Evolutionary conservation across 2,329 filamentous ascomycete species (phyloP), one percentile per base, ranked within the genome.

Genomic region (Ophiostoma tasmaniense): DNA sequence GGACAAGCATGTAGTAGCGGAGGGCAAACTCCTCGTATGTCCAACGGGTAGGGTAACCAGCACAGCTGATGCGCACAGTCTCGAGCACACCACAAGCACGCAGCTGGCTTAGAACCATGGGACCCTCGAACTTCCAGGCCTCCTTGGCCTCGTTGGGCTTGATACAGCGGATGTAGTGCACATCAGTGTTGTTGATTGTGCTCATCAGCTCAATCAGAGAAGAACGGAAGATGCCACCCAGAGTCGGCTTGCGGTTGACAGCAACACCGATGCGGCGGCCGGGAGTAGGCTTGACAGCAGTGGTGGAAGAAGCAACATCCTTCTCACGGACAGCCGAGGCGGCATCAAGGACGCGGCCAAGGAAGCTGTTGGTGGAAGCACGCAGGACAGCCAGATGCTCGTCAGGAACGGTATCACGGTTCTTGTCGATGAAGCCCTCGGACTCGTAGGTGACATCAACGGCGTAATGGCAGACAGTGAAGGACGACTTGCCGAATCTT

Each of bases 381-480:
- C 88, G 90, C 73, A 99, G 85, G 50, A 99, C 90, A 70, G 95
- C 93, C 89, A 99, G 91, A 77, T 98, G 95, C 81, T 99, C 95
- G 76, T 99, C 95, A 6, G 95, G 95, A 64, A 99, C 95, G 25
- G 96, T 99, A 79, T 99, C 95, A 78, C 95, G 89, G 80, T 99
- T 99, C 86, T 99, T 99, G 79, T 99, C 96, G 75, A 99, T 97
- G 80, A 99, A 99, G 64, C 95, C 95, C 75, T 99, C 95, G 1
- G 94, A 98, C 79, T 99, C 95, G 78, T 99, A 99, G 22, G 94
- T 98, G 74, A 99, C 95, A 76, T 99, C 95, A 69, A 99, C 85
- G 67, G 95, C 95, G 80, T 99, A 99, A 80, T 99, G 96, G 79
- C 94, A 98, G 72, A 99, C 93, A 8, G 95, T 98, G 81, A 99